phyloP scores from a whole-genome alignment of 331 rosid genomes.

The Telfairia occidentalis region DNA sequence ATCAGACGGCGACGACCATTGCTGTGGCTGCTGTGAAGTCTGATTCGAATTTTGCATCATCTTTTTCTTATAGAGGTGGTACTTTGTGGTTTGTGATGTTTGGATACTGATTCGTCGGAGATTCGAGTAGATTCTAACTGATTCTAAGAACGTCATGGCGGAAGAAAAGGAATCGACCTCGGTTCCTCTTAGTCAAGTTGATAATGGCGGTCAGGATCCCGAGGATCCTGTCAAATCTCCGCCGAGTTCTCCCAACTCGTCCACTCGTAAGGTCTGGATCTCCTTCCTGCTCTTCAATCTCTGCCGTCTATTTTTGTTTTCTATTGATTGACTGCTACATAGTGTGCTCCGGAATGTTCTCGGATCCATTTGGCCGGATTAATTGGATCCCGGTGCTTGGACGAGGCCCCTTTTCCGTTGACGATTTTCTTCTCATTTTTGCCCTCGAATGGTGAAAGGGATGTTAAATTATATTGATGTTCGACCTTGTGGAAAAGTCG shows the following conservation, averaged over 20 bases:
- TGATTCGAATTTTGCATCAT: background rate
- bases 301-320: background rate
- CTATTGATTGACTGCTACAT: background rate
- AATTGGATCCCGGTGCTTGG: background rate
- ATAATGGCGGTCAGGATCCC: constrained; percentile 58
- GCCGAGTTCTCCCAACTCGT: constrained; percentile 60
- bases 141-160: constrained; percentile 30
- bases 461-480: background rate
- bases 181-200: constrained; percentile 71
- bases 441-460: background rate
- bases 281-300: background rate
- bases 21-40: background rate
- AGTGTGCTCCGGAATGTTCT: background rate
- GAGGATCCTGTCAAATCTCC: constrained; percentile 85
- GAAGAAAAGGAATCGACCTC: constrained; percentile 79
- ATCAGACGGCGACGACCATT: background rate
- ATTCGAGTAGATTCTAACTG: background rate
- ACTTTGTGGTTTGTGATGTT: background rate
- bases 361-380: constrained; percentile 1
- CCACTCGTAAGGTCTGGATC: constrained; percentile 69
- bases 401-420: background rate
- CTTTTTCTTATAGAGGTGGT: background rate
- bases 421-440: background rate
- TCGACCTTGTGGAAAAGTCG: background rate
- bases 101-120: background rate